phyloP scores from a whole-genome alignment of 768 basidiomycete genomes.

The Auriscalpium orientale region DNA sequence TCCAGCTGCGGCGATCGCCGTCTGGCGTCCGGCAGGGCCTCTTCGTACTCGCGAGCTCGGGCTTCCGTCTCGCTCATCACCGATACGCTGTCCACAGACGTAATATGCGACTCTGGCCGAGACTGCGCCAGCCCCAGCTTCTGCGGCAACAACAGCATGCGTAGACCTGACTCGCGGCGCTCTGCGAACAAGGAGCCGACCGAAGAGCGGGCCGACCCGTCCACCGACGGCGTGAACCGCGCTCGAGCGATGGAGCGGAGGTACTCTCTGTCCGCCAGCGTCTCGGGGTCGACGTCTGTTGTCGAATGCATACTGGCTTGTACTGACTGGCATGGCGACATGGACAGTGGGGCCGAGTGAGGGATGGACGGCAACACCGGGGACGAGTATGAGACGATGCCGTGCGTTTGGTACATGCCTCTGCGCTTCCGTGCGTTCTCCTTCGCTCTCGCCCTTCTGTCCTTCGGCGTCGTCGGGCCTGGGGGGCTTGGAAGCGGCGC shows the following conservation, averaged over 20 bases:
- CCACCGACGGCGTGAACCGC: neutral
- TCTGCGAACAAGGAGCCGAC: neutral
- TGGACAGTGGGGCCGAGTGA: neutral
- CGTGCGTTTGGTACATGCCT: neutral
- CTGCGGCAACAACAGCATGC: conserved; percentile 18
- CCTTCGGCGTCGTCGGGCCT: neutral
- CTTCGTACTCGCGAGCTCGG: neutral
- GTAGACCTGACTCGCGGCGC: conserved; percentile 8
- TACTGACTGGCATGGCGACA: neutral
- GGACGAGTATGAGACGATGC: neutral
- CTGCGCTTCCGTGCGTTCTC: neutral
- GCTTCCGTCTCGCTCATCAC: neutral
- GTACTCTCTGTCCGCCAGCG: conserved; percentile 1
- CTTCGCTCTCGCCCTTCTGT: neutral
- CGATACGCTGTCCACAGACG: neutral
- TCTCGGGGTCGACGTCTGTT: neutral
- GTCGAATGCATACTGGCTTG: no score
- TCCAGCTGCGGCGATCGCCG: conserved; percentile 6
- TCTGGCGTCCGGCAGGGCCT: neutral
- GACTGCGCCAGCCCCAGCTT: conserved; percentile 11
- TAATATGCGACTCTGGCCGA: neutral
- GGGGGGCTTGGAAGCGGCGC: neutral
- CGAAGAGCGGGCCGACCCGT: neutral
- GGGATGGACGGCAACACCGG: neutral
- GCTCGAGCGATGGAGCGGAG: conserved; percentile 6